Conservation (phyloP, 2,329 filamentous ascomycete genomes). For the Paecilomyces variotii region DNA sequence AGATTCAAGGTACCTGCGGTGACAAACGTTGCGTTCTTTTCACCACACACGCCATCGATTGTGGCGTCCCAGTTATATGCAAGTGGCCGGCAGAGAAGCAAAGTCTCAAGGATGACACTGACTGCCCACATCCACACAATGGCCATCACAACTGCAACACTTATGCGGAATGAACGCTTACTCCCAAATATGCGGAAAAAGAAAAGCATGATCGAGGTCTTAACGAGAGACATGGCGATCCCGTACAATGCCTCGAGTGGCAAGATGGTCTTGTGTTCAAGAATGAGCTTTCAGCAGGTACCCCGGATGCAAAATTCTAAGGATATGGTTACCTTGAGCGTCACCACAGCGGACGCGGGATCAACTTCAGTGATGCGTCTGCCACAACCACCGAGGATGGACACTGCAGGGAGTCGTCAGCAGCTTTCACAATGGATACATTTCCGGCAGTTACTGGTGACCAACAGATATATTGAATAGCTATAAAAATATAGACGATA, state of each 20-base stretch:
- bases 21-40: neutral
- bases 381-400: neutral
- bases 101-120: neutral
- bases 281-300: neutral
- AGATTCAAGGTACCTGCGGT: slow-evolving; percentile 4
- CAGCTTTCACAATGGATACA: neutral
- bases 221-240: neutral
- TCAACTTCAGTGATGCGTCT: neutral
- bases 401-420: neutral
- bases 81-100: slow-evolving; percentile 6
- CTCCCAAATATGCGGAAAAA: neutral
- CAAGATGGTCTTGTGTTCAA: neutral
- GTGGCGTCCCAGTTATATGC: slow-evolving; percentile 4
- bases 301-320: neutral
- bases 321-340: neutral
- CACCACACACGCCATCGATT: slow-evolving; percentile 1
- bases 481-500: neutral
- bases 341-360: neutral
- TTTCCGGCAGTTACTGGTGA: neutral
- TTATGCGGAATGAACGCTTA: neutral
- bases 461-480: neutral
- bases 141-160: neutral
- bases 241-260: neutral
- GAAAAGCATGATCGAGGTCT: neutral
- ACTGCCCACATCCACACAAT: slow-evolving; percentile 1